Conservation (phyloP, 2,329 filamentous ascomycete species). For the Gnomoniopsis smithogilvyi region DNA sequence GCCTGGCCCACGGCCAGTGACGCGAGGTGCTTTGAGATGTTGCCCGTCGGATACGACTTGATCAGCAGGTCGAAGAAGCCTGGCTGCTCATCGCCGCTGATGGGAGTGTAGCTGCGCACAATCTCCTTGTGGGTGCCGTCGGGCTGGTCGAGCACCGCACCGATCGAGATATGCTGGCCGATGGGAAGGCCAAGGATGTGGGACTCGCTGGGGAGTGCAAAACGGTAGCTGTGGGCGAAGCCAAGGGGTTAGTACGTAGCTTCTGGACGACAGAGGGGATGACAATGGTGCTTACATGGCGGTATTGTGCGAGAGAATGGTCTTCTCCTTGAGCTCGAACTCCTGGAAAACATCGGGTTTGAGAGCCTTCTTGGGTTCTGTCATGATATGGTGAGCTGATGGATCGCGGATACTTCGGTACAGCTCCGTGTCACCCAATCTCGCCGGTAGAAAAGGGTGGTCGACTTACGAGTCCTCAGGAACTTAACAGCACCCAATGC, state of each 20-base stretch:
- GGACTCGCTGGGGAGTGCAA: constrained; percentile 72
- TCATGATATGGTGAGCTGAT: background rate
- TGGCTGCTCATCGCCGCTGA: constrained; percentile 82
- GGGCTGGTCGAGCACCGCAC: constrained; percentile 64
- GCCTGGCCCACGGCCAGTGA: constrained; percentile 77
- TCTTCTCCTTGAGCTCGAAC: constrained; percentile 93
- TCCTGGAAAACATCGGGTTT: constrained; percentile 87
- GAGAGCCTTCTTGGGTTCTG: constrained; percentile 77
- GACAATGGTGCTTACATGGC: constrained; percentile 67
- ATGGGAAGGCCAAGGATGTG: constrained; percentile 94
- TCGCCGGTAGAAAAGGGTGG: background rate
- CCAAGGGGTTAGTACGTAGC: background rate
- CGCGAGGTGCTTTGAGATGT: constrained; percentile 93
- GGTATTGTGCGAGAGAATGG: constrained; percentile 93
- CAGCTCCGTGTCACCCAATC: background rate
- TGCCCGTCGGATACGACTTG: constrained; percentile 96
- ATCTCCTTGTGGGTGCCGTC: constrained; percentile 78
- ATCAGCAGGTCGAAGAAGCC: constrained; percentile 96
- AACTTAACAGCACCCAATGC: constrained; percentile 70
- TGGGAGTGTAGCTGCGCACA: constrained; percentile 87
- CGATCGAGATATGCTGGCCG: constrained; percentile 97
- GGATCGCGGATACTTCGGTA: background rate
- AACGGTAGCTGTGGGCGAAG: constrained; percentile 70
- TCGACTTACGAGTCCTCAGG: constrained; percentile 63
- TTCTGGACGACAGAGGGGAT: no score